These are phyloP conservation scores for Ceriops zippeliana DNA, from an alignment of 345 rosid genomes.

Conservation along the genomic window DNA sequence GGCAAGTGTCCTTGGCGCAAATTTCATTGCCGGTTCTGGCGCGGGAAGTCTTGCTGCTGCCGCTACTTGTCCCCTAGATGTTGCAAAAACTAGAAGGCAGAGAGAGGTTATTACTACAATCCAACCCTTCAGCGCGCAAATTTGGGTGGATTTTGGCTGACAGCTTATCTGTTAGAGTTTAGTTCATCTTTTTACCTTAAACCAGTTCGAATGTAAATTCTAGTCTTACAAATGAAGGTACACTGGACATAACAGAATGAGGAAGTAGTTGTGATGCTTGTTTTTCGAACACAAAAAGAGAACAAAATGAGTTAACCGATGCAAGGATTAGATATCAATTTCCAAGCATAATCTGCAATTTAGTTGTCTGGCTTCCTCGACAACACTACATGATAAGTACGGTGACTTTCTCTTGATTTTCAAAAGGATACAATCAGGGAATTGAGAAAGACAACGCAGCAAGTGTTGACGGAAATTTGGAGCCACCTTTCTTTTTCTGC, in stretches of 20 bases:
- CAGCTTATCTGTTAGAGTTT: background rate
- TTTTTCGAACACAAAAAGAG: background rate
- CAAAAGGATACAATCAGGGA: constrained; percentile 78
- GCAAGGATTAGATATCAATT: background rate
- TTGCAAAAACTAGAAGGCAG: constrained; percentile 78
- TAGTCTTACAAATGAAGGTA: background rate
- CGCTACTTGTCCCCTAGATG: constrained; percentile 90
- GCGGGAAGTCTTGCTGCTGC: constrained; percentile 90
- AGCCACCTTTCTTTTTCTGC: constrained; percentile 39
- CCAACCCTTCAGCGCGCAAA: background rate
- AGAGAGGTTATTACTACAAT: no score
- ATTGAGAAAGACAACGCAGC: constrained; percentile 69
- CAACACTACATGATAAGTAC: background rate
- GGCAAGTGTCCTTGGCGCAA: constrained; percentile 60
- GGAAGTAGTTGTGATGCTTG: background rate
- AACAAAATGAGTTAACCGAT: background rate
- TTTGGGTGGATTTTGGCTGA: background rate
- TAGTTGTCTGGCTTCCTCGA: no score
- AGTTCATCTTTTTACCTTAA: background rate
- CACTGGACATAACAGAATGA: background rate
- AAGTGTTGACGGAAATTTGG: constrained; percentile 74
- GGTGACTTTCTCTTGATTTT: constrained; percentile 10
- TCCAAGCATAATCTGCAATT: no score
- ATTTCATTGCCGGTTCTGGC: constrained; percentile 83
- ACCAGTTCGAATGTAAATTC: no score